Base-by-base conservation (phyloP, 352 stramenopile genomes). In the Aphanomyces astaci region DNA sequence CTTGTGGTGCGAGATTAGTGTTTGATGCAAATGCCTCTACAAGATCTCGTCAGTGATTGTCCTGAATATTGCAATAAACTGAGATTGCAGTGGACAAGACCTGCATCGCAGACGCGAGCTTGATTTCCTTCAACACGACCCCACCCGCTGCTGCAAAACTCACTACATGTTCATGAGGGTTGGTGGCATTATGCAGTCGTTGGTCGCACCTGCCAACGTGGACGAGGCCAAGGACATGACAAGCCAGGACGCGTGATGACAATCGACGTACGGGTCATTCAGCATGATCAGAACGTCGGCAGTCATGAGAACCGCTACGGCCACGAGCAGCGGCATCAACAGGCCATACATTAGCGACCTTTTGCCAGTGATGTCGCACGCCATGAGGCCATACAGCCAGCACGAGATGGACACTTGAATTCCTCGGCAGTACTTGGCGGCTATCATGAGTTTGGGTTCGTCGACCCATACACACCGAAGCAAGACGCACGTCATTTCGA, bases 341-440 rank as follows among this genome's bases (percentile, higher is more conserved):
- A 87, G 74, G 30, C 74, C 82, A 43, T 78, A 76, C 57, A 85
- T 82, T 76, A 87, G 54, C 43, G 66, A 30, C 9, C 31, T 24
- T 31, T 54, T 53, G 36, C 39, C 82, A 24, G 81, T 76, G 59
- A 88, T 75, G 54, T 88, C 80, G 31, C 82, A 86, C 17, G 82
- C 82, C 22, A 86, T 75, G 48, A 82, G 83, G 13, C 82, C 82
- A 56, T 89, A 90, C 5, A 90, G 63, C 66, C 88, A 70, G 43
- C 82, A 90, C 32, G 82, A 87, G 11, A 86, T 78, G 10, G 79
- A 78, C 57, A 90, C 75, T 62, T 90, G 82, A 33, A 90, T 49
- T 25, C 78, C 82, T 28, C 79, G 82, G 46, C 81, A 87, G 74
- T 88, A 90, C 75, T 90, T 90, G 73, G 76, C 71, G 25, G 82